Base-by-base conservation (phyloP, 768 basidiomycete genomes). In the Leccinum obscurum region DNA sequence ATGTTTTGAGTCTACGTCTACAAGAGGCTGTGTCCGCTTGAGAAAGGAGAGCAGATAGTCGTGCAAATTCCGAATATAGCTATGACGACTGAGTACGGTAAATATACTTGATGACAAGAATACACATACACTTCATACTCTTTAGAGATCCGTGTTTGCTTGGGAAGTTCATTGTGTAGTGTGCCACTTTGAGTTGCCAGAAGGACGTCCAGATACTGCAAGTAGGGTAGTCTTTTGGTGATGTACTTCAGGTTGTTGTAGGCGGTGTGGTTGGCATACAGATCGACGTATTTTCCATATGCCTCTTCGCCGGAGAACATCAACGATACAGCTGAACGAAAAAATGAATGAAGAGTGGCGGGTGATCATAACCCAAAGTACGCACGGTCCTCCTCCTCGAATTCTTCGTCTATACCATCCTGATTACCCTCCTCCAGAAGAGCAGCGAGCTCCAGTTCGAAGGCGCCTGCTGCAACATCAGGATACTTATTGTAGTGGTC, bases 401-500 rank as follows among this genome's bases (percentile, higher is more conserved):
- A 54, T 4, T 92, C 88, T 5, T 88, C 87, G 3, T 93, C 87
- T 55, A 79, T 80, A 34, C 78, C 81, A 55, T 90, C 85, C 63
- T 87, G 85, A 64, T 85, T 83, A 50, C 83, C 82, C 59, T 93
- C 90, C 65, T 94, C 91, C 63, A 93, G 79, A 67, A 93, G 83
- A 70, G 85, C 82, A 52, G 88, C 86, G 65, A 97, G 82, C 77
- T 96, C 94, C 63, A 86, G 80, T 75, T 93, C 88, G 76, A 96
- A 89, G 61, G 88, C 82, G 70, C 85, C 88, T 81, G 87, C 81
- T 70, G 84, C 83, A 77, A 90, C 80, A 78, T 95, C 91, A 79
- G 95, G 95, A 83, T 98, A 95, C 81, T 93, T 93, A 77, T 83
- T 84, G 82, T 98, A 88, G 84, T 96, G 93, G 73, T 95, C 94